A percentile compares a stretch with the other conserved stretches of the same genome.
Evolutionary conservation across 208 protist genomes (phyloP).

Genomic region (Wallacemonas sp.): DNA sequence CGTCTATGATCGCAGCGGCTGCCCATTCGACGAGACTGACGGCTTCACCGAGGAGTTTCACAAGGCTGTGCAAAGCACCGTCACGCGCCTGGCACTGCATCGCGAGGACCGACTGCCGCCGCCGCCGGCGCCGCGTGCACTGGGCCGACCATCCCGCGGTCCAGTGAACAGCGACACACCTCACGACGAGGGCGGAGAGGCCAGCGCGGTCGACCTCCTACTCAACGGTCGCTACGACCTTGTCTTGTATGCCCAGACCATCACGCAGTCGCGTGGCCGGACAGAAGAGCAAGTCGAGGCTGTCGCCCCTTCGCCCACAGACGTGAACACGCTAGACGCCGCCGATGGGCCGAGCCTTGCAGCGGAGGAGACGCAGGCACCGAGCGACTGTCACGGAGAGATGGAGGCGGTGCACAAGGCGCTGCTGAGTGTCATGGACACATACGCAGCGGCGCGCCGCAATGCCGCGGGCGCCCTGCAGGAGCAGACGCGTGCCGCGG

Average conservation of each 20-base stretch:
- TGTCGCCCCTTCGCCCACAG: no score
- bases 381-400: neutral
- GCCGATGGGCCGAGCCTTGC: neutral
- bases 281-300: no score
- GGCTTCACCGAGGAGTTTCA: constrained; percentile 51
- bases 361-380: neutral
- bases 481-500: neutral
- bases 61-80: constrained; percentile 27
- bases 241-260: constrained; percentile 27
- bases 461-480: neutral
- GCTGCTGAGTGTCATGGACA: constrained; percentile 5
- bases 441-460: neutral
- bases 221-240: constrained; percentile 7
- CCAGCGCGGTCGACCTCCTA: neutral
- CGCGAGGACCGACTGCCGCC: constrained; percentile 23
- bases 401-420: constrained; percentile 8
- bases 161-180: no score
- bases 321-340: neutral
- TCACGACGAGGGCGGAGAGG: neutral
- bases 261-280: no score
- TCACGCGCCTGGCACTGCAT: constrained; percentile 37
- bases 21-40: constrained; percentile 32
- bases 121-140: no score
- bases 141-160: no score
- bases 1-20: constrained; percentile 47